Evolutionary conservation across 2,329 filamentous ascomycete species (phyloP).

Genomic region (Neofusicoccum sp.): DNA sequence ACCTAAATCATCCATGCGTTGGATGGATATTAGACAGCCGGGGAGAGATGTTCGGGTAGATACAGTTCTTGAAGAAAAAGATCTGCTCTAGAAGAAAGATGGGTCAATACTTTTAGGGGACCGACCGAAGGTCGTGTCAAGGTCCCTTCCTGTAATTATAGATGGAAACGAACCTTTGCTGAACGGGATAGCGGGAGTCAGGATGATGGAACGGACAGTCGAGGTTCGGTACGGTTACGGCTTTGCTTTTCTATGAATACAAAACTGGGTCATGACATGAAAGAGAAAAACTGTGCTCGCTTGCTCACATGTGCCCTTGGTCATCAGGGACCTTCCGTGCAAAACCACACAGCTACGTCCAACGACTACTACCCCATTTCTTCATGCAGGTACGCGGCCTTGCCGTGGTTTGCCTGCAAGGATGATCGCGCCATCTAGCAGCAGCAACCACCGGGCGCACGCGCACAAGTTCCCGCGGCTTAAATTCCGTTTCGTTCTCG

Average conservation of each 20-base stretch:
- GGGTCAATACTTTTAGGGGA: background rate
- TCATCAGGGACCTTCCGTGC: background rate
- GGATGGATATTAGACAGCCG: background rate
- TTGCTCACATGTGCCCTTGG: background rate
- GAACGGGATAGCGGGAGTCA: background rate
- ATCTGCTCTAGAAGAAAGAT: background rate
- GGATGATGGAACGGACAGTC: background rate
- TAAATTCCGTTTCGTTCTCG: too few relatives aligned
- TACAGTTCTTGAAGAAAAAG: background rate
- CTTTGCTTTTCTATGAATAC: background rate
- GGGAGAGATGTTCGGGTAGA: background rate
- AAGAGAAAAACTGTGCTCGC: background rate
- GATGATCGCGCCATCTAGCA: background rate
- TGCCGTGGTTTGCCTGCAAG: background rate
- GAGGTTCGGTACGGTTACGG: background rate
- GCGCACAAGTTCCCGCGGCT: background rate
- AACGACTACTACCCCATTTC: background rate
- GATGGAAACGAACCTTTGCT: background rate
- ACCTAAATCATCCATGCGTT: conserved; percentile 53
- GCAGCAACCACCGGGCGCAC: background rate
- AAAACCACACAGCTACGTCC: too few relatives aligned
- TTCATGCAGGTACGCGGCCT: background rate
- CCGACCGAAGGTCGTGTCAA: background rate
- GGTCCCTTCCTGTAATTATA: background rate
- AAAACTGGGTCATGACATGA: background rate